Evolutionary conservation across 306 rosid genomes (phyloP).

Genomic region (Trichosanthes truncata): DNA sequence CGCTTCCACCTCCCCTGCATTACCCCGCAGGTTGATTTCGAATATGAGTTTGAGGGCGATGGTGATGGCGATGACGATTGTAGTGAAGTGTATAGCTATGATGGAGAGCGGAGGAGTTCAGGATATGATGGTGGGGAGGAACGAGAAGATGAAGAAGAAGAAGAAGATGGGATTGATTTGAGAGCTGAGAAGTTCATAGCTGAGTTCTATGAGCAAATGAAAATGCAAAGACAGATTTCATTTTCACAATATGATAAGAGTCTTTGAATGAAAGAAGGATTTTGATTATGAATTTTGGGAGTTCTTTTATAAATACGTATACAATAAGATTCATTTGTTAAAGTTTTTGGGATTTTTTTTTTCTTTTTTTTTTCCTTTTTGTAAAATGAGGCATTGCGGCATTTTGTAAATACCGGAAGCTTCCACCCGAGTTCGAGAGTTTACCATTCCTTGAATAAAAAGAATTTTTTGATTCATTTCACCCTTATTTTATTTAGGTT

Average conservation of each 20-base stretch:
- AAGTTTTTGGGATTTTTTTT: not conserved
- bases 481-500: not conserved
- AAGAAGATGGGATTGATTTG: slow-evolving; percentile 35
- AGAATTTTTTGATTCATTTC: not conserved
- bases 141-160: not conserved
- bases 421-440: not conserved
- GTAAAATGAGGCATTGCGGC: slow-evolving; percentile 17
- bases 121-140: not conserved
- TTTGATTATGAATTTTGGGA: not conserved
- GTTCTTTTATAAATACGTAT: not conserved
- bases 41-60: slow-evolving; percentile 39
- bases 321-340: not conserved
- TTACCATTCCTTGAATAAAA: not conserved
- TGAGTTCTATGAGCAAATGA: slow-evolving; percentile 52
- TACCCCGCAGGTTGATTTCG: slow-evolving; percentile 48
- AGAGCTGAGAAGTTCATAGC: slow-evolving; percentile 85
- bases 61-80: not conserved
- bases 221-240: slow-evolving; percentile 48
- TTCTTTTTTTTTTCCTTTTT: not conserved
- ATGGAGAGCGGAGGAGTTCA: slow-evolving; percentile 23
- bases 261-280: not conserved
- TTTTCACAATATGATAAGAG: slow-evolving; percentile 18
- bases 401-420: slow-evolving; percentile 29
- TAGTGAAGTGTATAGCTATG: not conserved
- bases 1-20: slow-evolving; percentile 67